Percentiles rank a stretch among this genome's conserved stretches.
Evolutionary conservation across 345 rosid species (phyloP).

Genomic region (Abelmoschus esculentus): DNA sequence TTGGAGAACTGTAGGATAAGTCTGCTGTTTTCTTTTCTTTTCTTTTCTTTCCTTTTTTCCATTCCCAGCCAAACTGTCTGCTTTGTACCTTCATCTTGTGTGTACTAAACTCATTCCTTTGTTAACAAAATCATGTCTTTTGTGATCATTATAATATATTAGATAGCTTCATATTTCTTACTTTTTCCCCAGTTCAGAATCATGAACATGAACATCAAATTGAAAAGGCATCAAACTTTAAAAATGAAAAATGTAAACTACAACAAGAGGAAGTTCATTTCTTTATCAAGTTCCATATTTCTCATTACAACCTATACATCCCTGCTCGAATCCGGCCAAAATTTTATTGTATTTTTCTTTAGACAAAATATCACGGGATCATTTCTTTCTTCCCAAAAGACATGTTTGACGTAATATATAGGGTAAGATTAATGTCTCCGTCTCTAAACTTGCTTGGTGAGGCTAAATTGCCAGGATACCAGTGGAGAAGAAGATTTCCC

Average conservation of each 20-base stretch:
- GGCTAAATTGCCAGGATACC: conserved; percentile 68
- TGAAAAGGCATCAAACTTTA: background rate
- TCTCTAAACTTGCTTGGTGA: background rate
- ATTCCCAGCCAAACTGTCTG: too few species aligned
- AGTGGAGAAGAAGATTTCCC: conserved; percentile 54
- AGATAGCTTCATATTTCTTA: background rate
- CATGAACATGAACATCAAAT: background rate
- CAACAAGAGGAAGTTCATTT: background rate
- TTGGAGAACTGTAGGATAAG: too few species aligned
- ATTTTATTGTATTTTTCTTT: background rate
- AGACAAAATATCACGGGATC: too few species aligned
- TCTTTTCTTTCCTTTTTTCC: too few species aligned
- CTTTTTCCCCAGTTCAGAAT: background rate
- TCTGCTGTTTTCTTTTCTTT: too few species aligned
- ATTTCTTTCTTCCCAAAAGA: too few species aligned
- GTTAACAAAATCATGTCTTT: background rate
- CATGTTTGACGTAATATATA: too few species aligned
- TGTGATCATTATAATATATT: background rate
- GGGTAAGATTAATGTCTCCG: too few species aligned
- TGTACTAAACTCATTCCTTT: too few species aligned
- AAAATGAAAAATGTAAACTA: background rate
- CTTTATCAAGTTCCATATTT: background rate
- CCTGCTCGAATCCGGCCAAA: background rate
- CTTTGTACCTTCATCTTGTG: too few species aligned
- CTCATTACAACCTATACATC: conserved; percentile 6